Conservation (phyloP, 1,139 yeast genomes). For the Taiozyma onychis region DNA sequence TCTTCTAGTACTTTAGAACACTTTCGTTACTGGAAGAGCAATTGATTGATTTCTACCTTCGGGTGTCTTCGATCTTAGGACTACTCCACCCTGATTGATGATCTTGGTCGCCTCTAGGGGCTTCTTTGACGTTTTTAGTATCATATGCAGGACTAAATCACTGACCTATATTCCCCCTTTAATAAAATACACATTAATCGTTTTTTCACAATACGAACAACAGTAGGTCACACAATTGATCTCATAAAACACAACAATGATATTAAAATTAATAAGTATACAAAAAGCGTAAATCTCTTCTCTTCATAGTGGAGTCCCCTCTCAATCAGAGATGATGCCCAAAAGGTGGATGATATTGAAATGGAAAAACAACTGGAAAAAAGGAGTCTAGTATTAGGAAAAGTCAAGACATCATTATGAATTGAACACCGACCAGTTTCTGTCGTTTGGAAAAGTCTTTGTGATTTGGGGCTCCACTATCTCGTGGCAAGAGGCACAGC, state of each 20-base stretch:
- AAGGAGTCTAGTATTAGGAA: not conserved
- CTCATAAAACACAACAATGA: not conserved
- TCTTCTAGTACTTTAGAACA: constrained; percentile 22
- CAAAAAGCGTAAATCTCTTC: not conserved
- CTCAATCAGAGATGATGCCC: not conserved
- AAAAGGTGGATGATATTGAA: not conserved
- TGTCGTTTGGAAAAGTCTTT: not conserved
- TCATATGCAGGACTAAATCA: constrained; percentile 24
- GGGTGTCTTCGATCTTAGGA: constrained; percentile 7
- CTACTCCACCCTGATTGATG: constrained; percentile 26
- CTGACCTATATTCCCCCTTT: constrained; percentile 19
- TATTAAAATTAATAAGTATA: constrained; percentile 1
- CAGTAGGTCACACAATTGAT: not conserved
- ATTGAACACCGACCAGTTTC: not conserved
- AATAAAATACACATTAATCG: not conserved
- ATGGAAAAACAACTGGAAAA: not conserved
- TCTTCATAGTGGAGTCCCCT: not conserved
- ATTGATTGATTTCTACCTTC: constrained; percentile 2
- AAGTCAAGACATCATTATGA: not conserved
- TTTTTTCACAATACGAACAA: not conserved
- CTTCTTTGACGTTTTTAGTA: constrained; percentile 1
- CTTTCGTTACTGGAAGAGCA: constrained; percentile 25
- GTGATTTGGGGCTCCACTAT: not conserved
- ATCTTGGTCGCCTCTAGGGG: not conserved
- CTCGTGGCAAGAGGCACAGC: constrained; percentile 22